Evolutionary conservation across 305 asterid genomes (phyloP), one percentile per base, ranked within the genome.

Genomic region (Euphrasia arctica): DNA sequence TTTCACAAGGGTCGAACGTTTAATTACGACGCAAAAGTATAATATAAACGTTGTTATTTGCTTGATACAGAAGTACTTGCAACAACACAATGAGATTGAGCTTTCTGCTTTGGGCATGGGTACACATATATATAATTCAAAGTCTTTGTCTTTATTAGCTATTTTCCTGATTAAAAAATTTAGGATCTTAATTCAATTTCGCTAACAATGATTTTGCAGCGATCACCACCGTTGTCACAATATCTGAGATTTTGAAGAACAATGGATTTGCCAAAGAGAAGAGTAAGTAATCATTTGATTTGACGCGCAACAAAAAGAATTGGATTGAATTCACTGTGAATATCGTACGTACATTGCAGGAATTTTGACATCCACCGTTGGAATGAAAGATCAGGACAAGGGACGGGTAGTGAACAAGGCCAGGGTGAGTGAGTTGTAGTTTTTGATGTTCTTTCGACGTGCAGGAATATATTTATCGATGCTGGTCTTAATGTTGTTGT

Each of bases 21-120:
- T 32, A 32, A 32, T 32, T 3, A 0, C 4, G 5, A 6, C 39
- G 39, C 39, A n/a, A n/a, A n/a, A n/a, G n/a, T n/a, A n/a, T n/a
- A n/a, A n/a, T n/a, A 18, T 18, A 18, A 18, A 18, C 22, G 22
- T 18, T 51, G 57, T 12, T 27, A 28, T 9, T 36, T 54, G 11
- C 22, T 56, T 64, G 27, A 54, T 49, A 4, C 85, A 90, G 97
- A 83, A 89, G 82, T 90, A 87, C 78, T 80, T 90, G 54, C 94
- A 90, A 72, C 94, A 87, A 71, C 91, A 90, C 65, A 74, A 73
- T 62, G 97, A 87, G 80, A 91, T 89, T 71, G 93, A 87, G 73
- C 95, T 89, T 67, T 89, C 97, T 18, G 97, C 97, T 57, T 72
- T 89, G 82, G 95, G 97, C 67, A 87, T 87, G 95, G 97, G 97